A percentile compares a stretch with the other conserved stretches of the same genome.
Conservation (phyloP, 208 protist species). For the Novymonas esmeraldas region DNA sequence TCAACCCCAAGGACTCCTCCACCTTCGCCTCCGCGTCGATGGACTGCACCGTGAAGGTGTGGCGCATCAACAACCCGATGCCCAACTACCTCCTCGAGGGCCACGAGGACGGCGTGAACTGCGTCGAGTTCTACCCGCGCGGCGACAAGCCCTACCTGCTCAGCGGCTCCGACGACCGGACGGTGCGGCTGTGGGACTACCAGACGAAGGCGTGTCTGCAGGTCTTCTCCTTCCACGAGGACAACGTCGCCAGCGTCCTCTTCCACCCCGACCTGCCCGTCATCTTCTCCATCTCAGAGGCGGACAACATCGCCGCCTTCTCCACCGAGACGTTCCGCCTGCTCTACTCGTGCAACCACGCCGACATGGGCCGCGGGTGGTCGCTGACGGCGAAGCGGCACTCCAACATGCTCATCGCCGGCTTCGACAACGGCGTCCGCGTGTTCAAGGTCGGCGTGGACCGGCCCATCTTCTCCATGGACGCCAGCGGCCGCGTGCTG, state of each 20-base stretch:
- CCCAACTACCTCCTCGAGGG: slow-evolving; percentile 98
- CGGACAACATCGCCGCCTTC: slow-evolving; percentile 94
- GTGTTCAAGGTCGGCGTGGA: slow-evolving; percentile 95
- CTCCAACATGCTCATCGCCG: slow-evolving; percentile 91
- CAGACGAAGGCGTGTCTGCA: slow-evolving; percentile 97
- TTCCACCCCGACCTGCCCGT: slow-evolving; percentile 98
- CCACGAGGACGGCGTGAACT: slow-evolving; percentile 99
- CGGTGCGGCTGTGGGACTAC: slow-evolving; percentile 99
- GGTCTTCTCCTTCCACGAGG: slow-evolving; percentile 95
- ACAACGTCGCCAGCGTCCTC: slow-evolving; percentile 95
- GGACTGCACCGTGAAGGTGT: slow-evolving; percentile 97
- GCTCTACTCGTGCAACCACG: slow-evolving; percentile 95
- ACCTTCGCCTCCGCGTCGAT: slow-evolving; percentile 98
- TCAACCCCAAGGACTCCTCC: slow-evolving; percentile 98
- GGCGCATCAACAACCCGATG: slow-evolving; percentile 89
- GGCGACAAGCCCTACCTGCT: slow-evolving; percentile 98
- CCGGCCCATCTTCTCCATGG: slow-evolving; percentile 97
- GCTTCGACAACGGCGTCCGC: slow-evolving; percentile 91
- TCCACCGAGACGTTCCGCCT: slow-evolving; percentile 96
- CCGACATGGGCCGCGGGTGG: slow-evolving; percentile 95
- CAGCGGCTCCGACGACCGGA: slow-evolving; percentile 96
- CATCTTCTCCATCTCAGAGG: slow-evolving; percentile 96
- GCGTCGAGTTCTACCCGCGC: slow-evolving; percentile 97
- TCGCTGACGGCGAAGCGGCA: slow-evolving; percentile 78
- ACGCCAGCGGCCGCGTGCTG: slow-evolving; percentile 96